A percentile compares a stretch with the other conserved stretches of the same genome.
Conservation (phyloP, 371 early-diverging fungal species). For the Circinella umbellata region DNA sequence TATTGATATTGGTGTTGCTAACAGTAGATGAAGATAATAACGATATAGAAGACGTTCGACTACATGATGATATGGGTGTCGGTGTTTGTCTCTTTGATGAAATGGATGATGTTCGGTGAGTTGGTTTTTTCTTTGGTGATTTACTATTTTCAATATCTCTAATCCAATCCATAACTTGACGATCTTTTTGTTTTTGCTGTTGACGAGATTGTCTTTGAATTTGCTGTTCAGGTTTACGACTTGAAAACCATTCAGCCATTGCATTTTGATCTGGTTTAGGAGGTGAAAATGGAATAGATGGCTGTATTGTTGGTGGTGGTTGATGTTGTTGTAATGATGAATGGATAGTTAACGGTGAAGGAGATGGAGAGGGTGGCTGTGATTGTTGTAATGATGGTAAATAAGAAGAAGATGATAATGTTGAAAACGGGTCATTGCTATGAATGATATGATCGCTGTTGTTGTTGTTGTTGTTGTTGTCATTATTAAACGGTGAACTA, state of each 20-base stretch:
- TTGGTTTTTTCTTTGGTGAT: conserved; percentile 2
- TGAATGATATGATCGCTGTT: background rate
- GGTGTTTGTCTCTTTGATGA: background rate
- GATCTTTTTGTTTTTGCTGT: conserved; percentile 24
- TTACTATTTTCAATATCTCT: conserved; percentile 31
- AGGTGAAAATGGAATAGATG: conserved; percentile 7
- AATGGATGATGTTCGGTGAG: background rate
- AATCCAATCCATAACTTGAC: conserved; percentile 44
- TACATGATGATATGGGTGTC: background rate
- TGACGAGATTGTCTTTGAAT: background rate
- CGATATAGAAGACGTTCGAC: too few species aligned
- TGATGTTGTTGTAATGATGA: background rate
- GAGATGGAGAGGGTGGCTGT: too few species aligned
- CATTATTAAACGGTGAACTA: too few species aligned
- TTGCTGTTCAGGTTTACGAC: conserved; percentile 11
- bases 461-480: background rate
- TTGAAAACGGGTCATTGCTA: background rate
- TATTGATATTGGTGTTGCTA: too few species aligned
- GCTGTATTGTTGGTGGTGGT: conserved; percentile 2
- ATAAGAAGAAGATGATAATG: too few species aligned
- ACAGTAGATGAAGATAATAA: too few species aligned
- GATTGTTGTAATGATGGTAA: too few species aligned
- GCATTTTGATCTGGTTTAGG: conserved; percentile 39
- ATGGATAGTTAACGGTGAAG: too few species aligned
- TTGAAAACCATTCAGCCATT: conserved; percentile 44